Base-by-base conservation (phyloP, 768 basidiomycete species). In the Suillus fuscotomentosus region DNA sequence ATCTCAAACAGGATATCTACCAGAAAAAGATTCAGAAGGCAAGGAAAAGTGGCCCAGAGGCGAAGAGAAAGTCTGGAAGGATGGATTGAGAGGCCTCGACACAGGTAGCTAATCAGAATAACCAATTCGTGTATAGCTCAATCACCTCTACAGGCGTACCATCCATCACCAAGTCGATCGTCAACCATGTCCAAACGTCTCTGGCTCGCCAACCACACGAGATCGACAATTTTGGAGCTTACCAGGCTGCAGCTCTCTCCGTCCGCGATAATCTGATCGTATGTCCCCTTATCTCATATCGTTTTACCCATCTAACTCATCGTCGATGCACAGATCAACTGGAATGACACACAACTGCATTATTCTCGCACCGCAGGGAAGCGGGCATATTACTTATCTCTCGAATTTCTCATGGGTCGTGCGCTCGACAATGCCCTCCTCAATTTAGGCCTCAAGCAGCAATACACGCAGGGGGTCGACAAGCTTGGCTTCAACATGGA, bases 171-270 rank as follows among this genome's bases (percentile, higher is more conserved):
- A 88, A 84, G 72, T 90, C 89, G 34, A 81, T 95, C 70, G 90
- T 94, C 51, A 86, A 86, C 71, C 92, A 94, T 71, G 91, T 93
- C 27, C 92, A 94, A 72, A 92, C 95, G 0, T 92, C 94, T 17
- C 83, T 99, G 56, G 94, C 94, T 6, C 88, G 95, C 55, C 94
- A 95, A 74, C 86, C 95, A 2, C 93, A 92, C 81, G 99, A 94
- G 74, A 81, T 97, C 60, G 90, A 92, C 74, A 79, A 91, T 75
- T 78, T 94, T 42, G 92, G 94, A 54, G 92, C 94, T 45, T 98
- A 97, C 79, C 94, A 97, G 75, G 95, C 95, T 4, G 85, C 92
- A 17, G 95, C 97, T 4, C 78, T 97, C 42, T 89, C 93, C 53
- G 91, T 91, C 59, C 84, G 95, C 63, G 96, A 99, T 76, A 88